Conservation (phyloP, 495 filamentous ascomycete species). For the Xylaria telfairii region DNA sequence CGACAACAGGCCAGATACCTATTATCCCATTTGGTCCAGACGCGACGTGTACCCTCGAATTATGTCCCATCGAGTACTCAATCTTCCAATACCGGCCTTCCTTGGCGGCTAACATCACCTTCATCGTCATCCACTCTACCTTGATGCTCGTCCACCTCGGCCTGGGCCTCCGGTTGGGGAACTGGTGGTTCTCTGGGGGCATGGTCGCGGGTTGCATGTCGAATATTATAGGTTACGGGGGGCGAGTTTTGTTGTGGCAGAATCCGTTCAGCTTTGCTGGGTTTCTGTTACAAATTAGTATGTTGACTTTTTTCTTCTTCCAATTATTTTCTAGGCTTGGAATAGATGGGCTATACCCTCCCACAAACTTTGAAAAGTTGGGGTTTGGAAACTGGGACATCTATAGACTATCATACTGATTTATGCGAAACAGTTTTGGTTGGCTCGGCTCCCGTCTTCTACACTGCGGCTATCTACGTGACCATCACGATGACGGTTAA, state of each 20-base stretch:
- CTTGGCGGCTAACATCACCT: slow-evolving; percentile 35
- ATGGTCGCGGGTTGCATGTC: slow-evolving; percentile 44
- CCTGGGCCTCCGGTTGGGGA: slow-evolving; percentile 48
- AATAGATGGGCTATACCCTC: neutral
- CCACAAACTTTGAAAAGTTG: too few species aligned
- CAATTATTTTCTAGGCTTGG: neutral
- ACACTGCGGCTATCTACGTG: slow-evolving; percentile 65
- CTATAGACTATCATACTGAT: too few species aligned
- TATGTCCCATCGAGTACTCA: slow-evolving; percentile 43
- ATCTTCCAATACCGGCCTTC: slow-evolving; percentile 43
- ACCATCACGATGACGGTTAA: slow-evolving; percentile 54
- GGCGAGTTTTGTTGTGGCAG: slow-evolving; percentile 51
- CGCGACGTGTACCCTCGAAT: slow-evolving; percentile 43
- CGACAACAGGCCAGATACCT: neutral
- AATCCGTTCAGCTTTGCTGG: slow-evolving; percentile 55
- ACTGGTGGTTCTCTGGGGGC: slow-evolving; percentile 47
- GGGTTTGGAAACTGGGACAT: too few species aligned
- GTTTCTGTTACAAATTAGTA: slow-evolving; percentile 59
- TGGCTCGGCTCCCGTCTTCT: slow-evolving; percentile 62
- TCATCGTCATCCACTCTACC: slow-evolving; percentile 34
- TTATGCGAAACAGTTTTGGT: slow-evolving; percentile 50
- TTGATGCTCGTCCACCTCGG: slow-evolving; percentile 34
- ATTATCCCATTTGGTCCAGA: slow-evolving; percentile 39
- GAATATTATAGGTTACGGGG: slow-evolving; percentile 58
- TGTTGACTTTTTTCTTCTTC: slow-evolving; percentile 19